Evolutionary conservation across 2,329 filamentous ascomycete species (phyloP), one percentile per base, ranked within the genome.

Genomic region (Ophioceras dolichostomum): DNA sequence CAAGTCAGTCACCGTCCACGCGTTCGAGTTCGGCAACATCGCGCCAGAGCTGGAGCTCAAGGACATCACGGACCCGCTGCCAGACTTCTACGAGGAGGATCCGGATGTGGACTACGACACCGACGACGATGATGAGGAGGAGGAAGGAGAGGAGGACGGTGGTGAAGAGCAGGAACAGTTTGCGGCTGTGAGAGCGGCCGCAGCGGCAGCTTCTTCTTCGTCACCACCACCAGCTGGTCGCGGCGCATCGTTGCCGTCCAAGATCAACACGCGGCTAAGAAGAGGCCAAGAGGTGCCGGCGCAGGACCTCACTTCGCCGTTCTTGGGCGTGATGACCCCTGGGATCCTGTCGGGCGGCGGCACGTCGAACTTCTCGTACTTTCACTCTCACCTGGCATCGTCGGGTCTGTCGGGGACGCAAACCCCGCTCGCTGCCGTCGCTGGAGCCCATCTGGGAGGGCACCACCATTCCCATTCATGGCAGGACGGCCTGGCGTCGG

Each of bases 71-170:
- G 88, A 98, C 55, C 91, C 91, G 2, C 71, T 96, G 41, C 80
- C 87, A 1, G 91, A 98, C 51, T 98, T 98, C 54, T 98, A 98
- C 64, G 91, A 95, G 49, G 79, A 84, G 47, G 76, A 83, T 19
- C 65, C 77, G 27, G 80, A 82, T 41, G 70, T 73, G 17, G 67
- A 73, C 19, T 70, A 73, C 28, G 70, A 66, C 27, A 71, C 76
- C 10, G 67, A 67, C 9, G 59, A 60, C 5, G 66, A 63, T 3
- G 67, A 68, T 3, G 61, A 62, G 2, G 56, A 58, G 0, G 34
- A 36, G 6, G 51, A 44, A 1, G 51, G 49, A 1, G 56, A 53
- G 6, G 51, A 56, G 3, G 57, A 54, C 3, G 20, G 27, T 10
- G 34, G 19, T 6, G 26, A 22, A 10, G n/a, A 14, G 18, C 17